Percentiles rank a stretch among this genome's conserved stretches.
Evolutionary conservation across 768 basidiomycete genomes (phyloP).

Genomic region (Pleurotus pulmonarius): DNA sequence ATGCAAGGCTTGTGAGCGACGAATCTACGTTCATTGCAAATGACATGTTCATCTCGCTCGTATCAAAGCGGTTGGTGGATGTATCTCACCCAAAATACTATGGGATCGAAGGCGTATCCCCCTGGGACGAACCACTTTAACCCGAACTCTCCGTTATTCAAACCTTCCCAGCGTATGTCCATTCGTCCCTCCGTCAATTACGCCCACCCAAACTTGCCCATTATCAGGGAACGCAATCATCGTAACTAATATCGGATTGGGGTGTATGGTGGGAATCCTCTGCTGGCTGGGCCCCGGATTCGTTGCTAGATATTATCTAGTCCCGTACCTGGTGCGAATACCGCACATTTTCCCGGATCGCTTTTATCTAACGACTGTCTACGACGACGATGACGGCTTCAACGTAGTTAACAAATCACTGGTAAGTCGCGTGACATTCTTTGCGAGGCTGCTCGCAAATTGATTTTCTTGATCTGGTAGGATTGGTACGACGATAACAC

Average conservation of each 20-base stretch:
- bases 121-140: conserved; percentile 42
- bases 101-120: conserved; percentile 44
- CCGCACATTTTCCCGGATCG: no score
- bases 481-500: no score
- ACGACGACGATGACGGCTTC: no score
- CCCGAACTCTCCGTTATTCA: conserved; percentile 36
- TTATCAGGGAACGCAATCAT: conserved; percentile 33
- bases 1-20: conserved; percentile 42
- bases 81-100: conserved; percentile 38
- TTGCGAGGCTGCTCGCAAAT: no score
- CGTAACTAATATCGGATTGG: conserved; percentile 28
- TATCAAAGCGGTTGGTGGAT: conserved; percentile 31
- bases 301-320: conserved; percentile 29
- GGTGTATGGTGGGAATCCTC: conserved; percentile 20
- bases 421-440: conserved; percentile 20
- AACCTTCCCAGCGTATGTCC: conserved; percentile 31
- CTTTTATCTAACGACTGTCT: no score
- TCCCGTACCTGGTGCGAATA: conserved; percentile 40
- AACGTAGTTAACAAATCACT: conserved; percentile 37
- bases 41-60: not conserved
- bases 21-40: no score
- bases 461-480: no score
- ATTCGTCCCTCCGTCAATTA: not conserved
- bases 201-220: not conserved
- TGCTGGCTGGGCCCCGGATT: conserved; percentile 18